These are phyloP conservation scores for Pugionium dolabratum DNA, from an alignment of 345 rosid species.

Conservation along the genomic window DNA sequence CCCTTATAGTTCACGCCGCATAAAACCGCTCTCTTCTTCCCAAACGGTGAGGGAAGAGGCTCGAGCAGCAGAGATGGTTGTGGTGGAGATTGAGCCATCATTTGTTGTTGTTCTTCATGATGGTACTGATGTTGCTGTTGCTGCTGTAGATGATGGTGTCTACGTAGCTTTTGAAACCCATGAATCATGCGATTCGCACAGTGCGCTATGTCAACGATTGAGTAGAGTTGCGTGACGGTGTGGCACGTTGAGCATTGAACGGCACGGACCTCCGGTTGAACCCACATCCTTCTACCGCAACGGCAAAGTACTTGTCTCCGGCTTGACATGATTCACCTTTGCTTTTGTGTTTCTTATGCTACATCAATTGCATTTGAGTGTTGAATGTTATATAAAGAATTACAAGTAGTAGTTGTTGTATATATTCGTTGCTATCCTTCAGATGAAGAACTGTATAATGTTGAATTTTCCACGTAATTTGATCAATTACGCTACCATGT, in stretches of 20 bases:
- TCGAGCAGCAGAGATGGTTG: constrained; percentile 26
- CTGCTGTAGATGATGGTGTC: constrained; percentile 18
- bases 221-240: constrained; percentile 42
- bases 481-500: constrained; percentile 16
- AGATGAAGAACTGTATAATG: background rate
- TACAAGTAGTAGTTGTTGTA: background rate
- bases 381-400: constrained; percentile 6
- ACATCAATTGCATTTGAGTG: constrained; percentile 9
- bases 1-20: constrained; percentile 59
- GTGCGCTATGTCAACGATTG: constrained; percentile 31
- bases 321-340: constrained; percentile 40
- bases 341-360: background rate
- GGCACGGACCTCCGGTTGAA: constrained; percentile 45
- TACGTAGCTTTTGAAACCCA: constrained; percentile 36
- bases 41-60: constrained; percentile 42
- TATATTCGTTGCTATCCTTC: constrained; percentile 22
- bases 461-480: constrained; percentile 9
- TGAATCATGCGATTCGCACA: constrained; percentile 31
- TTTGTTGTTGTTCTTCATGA: constrained; percentile 4
- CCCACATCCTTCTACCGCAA: constrained; percentile 51
- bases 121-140: constrained; percentile 7
- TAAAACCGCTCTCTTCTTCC: constrained; percentile 64
- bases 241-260: constrained; percentile 51
- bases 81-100: constrained; percentile 26
- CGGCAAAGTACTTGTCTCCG: constrained; percentile 52